A percentile compares a stretch with the other conserved stretches of the same genome.
These are phyloP conservation scores for Hypoxylon sp. DNA, from an alignment of 2,329 filamentous ascomycete species.

Conservation along the genomic window DNA sequence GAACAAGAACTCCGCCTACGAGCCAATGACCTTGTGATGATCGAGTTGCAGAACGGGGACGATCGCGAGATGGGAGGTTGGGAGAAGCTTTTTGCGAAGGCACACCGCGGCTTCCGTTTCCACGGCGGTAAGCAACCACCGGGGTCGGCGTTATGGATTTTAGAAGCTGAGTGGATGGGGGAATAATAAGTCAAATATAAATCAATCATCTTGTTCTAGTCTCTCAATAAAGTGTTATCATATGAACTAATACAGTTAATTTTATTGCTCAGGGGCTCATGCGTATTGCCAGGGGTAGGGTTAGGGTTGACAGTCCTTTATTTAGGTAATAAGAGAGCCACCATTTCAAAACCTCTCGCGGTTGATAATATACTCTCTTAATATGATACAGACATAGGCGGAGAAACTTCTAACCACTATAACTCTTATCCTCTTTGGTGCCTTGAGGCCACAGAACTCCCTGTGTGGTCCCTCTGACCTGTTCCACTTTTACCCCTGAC, in stretches of 20 bases:
- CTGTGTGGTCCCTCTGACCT: not conserved
- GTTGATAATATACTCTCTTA: no score
- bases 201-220: no score
- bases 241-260: no score
- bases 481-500: not conserved
- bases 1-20: not conserved
- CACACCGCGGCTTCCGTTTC: constrained; percentile 25
- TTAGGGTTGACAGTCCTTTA: no score
- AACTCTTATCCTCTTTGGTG: not conserved
- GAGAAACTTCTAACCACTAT: no score
- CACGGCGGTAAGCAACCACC: constrained; percentile 14
- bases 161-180: constrained; percentile 4
- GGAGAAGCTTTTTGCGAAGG: constrained; percentile 21
- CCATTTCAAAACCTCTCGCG: no score
- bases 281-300: no score
- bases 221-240: no score
- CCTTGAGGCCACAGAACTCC: not conserved
- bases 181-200: no score
- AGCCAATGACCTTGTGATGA: constrained; percentile 22
- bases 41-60: constrained; percentile 14
- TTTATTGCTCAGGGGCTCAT: no score
- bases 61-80: constrained; percentile 33
- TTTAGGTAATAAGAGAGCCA: no score
- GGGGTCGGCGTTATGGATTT: constrained; percentile 4
- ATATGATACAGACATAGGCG: no score